Evolutionary conservation across 495 filamentous ascomycete species (phyloP).

Genomic region (Penicillium steckii): DNA sequence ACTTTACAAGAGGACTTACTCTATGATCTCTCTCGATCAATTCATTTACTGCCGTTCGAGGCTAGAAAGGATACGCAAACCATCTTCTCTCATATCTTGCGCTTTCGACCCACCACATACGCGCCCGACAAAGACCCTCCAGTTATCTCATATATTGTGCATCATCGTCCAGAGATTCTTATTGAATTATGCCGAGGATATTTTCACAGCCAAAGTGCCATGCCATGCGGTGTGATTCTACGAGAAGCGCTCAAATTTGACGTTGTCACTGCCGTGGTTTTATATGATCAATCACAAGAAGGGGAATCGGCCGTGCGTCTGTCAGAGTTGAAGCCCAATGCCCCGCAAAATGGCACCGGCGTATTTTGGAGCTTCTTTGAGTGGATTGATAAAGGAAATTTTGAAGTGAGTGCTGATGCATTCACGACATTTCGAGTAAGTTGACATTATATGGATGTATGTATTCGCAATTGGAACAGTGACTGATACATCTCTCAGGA

Average conservation of each 20-base stretch:
- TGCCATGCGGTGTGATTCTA: slow-evolving; percentile 86
- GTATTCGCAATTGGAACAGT: not conserved
- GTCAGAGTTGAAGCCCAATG: slow-evolving; percentile 63
- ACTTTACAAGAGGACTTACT: slow-evolving; percentile 88
- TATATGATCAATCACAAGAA: slow-evolving; percentile 82
- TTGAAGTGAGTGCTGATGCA: slow-evolving; percentile 95
- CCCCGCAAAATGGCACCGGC: slow-evolving; percentile 68
- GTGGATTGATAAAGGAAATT: slow-evolving; percentile 92
- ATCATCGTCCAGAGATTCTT: slow-evolving; percentile 80
- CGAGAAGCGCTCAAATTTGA: slow-evolving; percentile 92
- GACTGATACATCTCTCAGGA: slow-evolving; percentile 53
- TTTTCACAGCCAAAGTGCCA: slow-evolving; percentile 84
- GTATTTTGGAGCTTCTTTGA: slow-evolving; percentile 98
- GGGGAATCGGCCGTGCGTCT: slow-evolving; percentile 54
- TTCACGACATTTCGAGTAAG: slow-evolving; percentile 94
- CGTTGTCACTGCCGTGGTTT: slow-evolving; percentile 78
- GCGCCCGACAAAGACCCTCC: slow-evolving; percentile 62
- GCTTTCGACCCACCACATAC: slow-evolving; percentile 63
- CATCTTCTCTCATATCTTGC: slow-evolving; percentile 85
- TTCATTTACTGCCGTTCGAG: slow-evolving; percentile 89
- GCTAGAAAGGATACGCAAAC: slow-evolving; percentile 86
- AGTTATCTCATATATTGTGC: slow-evolving; percentile 81
- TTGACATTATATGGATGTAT: not conserved
- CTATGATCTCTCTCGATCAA: slow-evolving; percentile 71
- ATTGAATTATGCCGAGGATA: slow-evolving; percentile 89